Percentiles rank a stretch among this genome's conserved stretches.
Conservation (phyloP, 805 yeast genomes). For the Saturnispora ahearnii region DNA sequence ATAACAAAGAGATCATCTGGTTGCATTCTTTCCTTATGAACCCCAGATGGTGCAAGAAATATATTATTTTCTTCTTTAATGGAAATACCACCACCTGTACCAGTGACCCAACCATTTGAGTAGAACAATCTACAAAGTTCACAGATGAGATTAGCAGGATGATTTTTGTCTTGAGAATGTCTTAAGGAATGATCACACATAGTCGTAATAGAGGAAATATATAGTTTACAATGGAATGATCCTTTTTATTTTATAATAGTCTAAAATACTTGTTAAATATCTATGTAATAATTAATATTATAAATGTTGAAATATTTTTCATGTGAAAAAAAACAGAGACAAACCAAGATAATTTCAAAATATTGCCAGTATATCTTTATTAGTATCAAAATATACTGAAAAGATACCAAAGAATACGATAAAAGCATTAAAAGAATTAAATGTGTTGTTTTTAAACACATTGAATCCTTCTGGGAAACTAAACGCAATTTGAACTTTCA, state of each 20-base stretch:
- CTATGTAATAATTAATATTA: too few relatives aligned
- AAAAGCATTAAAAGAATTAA: not conserved
- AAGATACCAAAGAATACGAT: not conserved
- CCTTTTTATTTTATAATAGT: too few relatives aligned
- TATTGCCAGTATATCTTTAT: too few relatives aligned
- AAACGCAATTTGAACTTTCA: not conserved
- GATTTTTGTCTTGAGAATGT: constrained; percentile 27
- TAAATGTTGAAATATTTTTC: not conserved
- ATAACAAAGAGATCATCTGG: constrained; percentile 78
- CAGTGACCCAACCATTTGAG: constrained; percentile 83
- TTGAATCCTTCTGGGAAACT: not conserved
- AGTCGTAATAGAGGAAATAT: not conserved
- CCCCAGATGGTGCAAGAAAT: constrained; percentile 91
- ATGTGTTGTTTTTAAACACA: not conserved
- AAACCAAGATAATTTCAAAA: not conserved
- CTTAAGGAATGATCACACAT: constrained; percentile 1
- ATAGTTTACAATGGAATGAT: not conserved
- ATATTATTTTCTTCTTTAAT: constrained; percentile 50
- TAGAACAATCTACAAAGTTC: constrained; percentile 71
- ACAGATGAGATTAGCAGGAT: constrained; percentile 82
- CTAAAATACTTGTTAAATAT: too few relatives aligned
- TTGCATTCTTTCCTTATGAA: constrained; percentile 80
- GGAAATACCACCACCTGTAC: constrained; percentile 94
- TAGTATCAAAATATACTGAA: not conserved
- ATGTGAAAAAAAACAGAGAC: not conserved